A percentile compares a stretch with the other conserved stretches of the same genome.
phyloP scores from a whole-genome alignment of 1,284 basidiomycete genomes.

The Rhodotorula glutinis region DNA sequence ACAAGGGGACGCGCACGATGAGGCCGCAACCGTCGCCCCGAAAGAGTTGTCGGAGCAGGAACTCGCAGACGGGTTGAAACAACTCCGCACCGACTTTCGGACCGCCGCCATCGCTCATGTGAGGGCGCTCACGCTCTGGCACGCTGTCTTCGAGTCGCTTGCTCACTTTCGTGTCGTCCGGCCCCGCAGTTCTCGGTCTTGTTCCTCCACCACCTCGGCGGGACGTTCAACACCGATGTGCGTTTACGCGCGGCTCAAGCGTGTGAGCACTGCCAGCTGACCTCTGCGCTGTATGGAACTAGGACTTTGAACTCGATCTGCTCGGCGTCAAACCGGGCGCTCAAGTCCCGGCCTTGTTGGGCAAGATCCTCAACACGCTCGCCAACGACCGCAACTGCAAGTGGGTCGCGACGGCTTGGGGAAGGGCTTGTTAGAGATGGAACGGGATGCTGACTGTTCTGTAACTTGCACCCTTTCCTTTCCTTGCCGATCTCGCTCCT shows the following conservation, averaged over 20 bases:
- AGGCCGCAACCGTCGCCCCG: neutral
- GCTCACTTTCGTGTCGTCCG: neutral
- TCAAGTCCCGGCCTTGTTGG: slow-evolving; percentile 26
- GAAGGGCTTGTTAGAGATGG: too few relatives aligned
- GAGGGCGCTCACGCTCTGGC: neutral
- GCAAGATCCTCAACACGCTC: slow-evolving; percentile 34
- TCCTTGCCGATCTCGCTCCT: too few relatives aligned
- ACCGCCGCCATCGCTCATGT: slow-evolving; percentile 13
- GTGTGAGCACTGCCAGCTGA: too few relatives aligned
- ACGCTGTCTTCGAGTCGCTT: neutral
- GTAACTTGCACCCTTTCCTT: neutral
- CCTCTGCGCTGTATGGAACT: too few relatives aligned
- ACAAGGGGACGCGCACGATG: neutral
- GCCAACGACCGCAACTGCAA: slow-evolving; percentile 39
- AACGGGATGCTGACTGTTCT: too few relatives aligned
- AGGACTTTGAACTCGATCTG: slow-evolving; percentile 20
- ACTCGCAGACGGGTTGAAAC: neutral
- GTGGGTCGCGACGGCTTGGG: slow-evolving; percentile 10
- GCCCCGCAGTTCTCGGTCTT: slow-evolving; percentile 1
- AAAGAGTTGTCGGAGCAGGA: neutral
- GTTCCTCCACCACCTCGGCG: slow-evolving; percentile 9
- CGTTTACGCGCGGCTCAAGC: too few relatives aligned
- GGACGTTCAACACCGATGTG: slow-evolving; percentile 4
- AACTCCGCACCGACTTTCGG: slow-evolving; percentile 9
- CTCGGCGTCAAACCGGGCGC: slow-evolving; percentile 10